phyloP scores from a whole-genome alignment of 1,284 basidiomycete genomes.

The Pyrrhoderma noxium region DNA sequence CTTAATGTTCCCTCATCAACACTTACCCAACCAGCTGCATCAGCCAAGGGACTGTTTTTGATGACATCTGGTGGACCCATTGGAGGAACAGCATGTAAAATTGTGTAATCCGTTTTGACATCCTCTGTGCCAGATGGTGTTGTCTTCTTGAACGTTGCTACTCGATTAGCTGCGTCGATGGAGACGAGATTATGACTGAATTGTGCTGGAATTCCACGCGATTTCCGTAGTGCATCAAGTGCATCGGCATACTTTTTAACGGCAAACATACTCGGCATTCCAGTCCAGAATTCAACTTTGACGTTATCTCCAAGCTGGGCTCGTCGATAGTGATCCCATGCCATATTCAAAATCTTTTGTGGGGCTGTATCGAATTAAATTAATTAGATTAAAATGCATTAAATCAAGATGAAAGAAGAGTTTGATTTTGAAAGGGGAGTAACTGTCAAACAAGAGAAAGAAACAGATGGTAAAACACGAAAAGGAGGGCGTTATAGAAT shows the following conservation, averaged over 20 bases:
- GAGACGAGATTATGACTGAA: conserved; percentile 80
- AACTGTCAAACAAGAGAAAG: background rate
- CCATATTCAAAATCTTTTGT: conserved; percentile 95
- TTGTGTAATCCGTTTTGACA: conserved; percentile 69
- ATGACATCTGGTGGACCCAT: conserved; percentile 86
- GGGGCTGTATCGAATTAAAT: conserved; percentile 56
- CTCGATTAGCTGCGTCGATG: conserved; percentile 61
- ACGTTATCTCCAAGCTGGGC: conserved; percentile 54
- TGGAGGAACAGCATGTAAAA: conserved; percentile 86
- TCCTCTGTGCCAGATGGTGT: conserved; percentile 44
- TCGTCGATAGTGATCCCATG: conserved; percentile 67
- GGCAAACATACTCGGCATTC: conserved; percentile 89
- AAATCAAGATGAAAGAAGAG: no score
- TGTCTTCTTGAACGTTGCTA: conserved; percentile 77
- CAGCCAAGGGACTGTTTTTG: conserved; percentile 73
- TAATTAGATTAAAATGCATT: no score
- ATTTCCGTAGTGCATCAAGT: conserved; percentile 68
- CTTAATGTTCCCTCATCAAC: conserved; percentile 78
- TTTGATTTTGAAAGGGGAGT: conserved; percentile 1
- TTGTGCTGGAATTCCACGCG: conserved; percentile 73
- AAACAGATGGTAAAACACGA: background rate
- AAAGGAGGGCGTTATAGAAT: no score
- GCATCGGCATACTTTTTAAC: conserved; percentile 89
- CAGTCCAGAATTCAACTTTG: conserved; percentile 83
- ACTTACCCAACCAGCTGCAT: conserved; percentile 81